Percentiles rank a stretch among this genome's conserved stretches.
Conservation (phyloP, 1,284 basidiomycete species). For the Apiotrichum akiyoshidainum region DNA sequence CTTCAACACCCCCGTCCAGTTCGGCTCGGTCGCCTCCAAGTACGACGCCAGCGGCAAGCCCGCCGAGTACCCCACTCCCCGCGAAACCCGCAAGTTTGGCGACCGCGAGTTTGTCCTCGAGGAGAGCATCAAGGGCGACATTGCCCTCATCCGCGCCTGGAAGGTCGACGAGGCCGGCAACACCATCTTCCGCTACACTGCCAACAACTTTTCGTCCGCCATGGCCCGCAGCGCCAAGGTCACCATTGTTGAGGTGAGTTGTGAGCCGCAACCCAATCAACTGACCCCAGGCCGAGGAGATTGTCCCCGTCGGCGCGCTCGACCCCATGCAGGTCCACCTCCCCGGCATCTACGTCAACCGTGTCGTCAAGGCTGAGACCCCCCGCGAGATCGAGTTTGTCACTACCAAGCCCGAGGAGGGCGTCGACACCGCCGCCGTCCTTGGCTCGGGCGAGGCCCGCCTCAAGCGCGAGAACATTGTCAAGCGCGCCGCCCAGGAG, state of each 20-base stretch:
- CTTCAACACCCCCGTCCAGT: conserved; percentile 49
- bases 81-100: conserved; percentile 75
- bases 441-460: conserved; percentile 50
- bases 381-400: conserved; percentile 76
- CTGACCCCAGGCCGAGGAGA: conserved; percentile 74
- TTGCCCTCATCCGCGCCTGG: conserved; percentile 89
- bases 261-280: not conserved
- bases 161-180: conserved; percentile 90
- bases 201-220: conserved; percentile 79
- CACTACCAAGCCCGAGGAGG: conserved; percentile 51
- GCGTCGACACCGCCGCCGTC: conserved; percentile 23
- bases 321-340: conserved; percentile 77
- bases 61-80: conserved; percentile 67
- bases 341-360: conserved; percentile 82
- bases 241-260: conserved; percentile 64
- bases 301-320: conserved; percentile 79
- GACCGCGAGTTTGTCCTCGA: conserved; percentile 84
- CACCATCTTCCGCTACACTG: conserved; percentile 79
- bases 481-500: conserved; percentile 69
- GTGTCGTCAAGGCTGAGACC: conserved; percentile 74
- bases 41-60: conserved; percentile 65
- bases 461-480: conserved; percentile 66
- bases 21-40: conserved; percentile 13
- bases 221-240: conserved; percentile 87
- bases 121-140: conserved; percentile 77